Conservation (phyloP, 2,329 filamentous ascomycete genomes). For the Botrytis byssoidea region DNA sequence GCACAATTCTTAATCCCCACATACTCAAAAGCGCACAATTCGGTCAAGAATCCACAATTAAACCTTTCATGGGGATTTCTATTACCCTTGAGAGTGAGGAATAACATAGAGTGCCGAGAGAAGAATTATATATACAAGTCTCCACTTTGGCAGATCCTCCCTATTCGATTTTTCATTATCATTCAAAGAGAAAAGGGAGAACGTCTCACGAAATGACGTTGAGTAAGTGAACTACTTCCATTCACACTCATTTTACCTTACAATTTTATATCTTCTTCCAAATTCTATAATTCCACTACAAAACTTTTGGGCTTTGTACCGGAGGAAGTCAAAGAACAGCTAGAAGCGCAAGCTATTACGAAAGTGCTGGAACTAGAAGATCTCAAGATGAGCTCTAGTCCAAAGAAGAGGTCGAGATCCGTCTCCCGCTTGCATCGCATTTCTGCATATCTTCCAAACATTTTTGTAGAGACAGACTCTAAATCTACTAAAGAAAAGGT, state of each 20-base stretch:
- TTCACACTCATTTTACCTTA: background rate
- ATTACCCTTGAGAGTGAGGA: background rate
- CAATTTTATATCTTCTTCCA: background rate
- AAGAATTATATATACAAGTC: background rate
- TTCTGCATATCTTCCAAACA: conserved; percentile 18
- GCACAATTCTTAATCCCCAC: conserved; percentile 21
- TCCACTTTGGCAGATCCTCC: conserved; percentile 18
- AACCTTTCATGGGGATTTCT: conserved; percentile 13
- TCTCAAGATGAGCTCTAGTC: conserved; percentile 22
- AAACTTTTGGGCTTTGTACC: background rate
- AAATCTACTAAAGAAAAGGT: conserved; percentile 16
- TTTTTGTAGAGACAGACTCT: conserved; percentile 19
- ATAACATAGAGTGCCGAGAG: background rate
- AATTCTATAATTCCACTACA: background rate
- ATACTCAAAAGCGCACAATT: conserved; percentile 10
- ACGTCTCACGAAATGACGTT: conserved; percentile 19
- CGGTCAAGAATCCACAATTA: conserved; percentile 4
- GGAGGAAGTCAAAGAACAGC: background rate
- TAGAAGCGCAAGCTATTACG: background rate
- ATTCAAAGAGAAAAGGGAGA: conserved; percentile 9
- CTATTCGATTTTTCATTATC: conserved; percentile 13
- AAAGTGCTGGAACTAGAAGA: background rate
- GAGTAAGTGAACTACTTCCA: conserved; percentile 14
- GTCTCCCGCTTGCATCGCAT: conserved; percentile 20
- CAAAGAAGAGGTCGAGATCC: conserved; percentile 17